Evolutionary conservation across 305 asterid genomes (phyloP).

Genomic region (Solanum hybrid): DNA sequence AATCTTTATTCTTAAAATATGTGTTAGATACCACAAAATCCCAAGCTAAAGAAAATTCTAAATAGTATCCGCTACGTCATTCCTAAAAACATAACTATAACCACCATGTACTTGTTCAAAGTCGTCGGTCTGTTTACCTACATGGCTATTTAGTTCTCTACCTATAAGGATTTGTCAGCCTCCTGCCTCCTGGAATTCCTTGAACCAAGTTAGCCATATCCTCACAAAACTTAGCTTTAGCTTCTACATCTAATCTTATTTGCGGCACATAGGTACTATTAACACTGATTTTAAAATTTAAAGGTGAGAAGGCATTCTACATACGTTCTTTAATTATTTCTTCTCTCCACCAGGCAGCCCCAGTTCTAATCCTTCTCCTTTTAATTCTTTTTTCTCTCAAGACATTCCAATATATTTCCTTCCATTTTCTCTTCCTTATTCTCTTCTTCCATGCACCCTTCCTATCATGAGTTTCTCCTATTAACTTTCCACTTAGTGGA

Average conservation of each 20-base stretch:
- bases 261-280: neutral
- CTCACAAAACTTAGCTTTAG: neutral
- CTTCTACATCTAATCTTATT: neutral
- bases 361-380: neutral
- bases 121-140: neutral
- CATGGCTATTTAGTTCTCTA: neutral
- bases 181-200: neutral
- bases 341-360: neutral
- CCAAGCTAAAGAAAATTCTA: neutral
- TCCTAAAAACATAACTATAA: neutral
- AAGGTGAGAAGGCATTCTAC: neutral
- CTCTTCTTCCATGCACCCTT: neutral
- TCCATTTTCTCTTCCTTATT: slow-evolving; percentile 1
- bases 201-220: neutral
- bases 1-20: neutral
- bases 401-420: neutral
- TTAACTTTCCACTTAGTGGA: neutral
- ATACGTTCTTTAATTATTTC: neutral
- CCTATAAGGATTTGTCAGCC: neutral
- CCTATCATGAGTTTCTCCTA: neutral
- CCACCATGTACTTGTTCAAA: neutral
- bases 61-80: neutral
- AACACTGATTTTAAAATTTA: neutral
- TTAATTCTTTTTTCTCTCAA: neutral
- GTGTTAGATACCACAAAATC: neutral